A percentile compares a stretch with the other conserved stretches of the same genome.
phyloP scores from a whole-genome alignment of 768 basidiomycete genomes.

The Rhodocollybia butyracea region DNA sequence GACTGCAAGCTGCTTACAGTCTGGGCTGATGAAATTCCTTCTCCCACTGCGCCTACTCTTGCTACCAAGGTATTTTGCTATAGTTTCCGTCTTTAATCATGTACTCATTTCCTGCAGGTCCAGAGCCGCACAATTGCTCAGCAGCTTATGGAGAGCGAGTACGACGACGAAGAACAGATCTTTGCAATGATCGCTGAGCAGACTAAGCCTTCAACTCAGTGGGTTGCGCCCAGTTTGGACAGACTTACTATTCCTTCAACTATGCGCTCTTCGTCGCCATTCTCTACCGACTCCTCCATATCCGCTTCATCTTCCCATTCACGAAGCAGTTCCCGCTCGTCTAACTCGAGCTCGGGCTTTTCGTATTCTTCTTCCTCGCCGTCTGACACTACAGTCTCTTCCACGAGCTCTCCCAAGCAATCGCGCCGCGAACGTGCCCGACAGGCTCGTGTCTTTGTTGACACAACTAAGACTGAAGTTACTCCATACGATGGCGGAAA shows the following conservation, averaged over 20 bases:
- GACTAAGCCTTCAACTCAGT: constrained; percentile 62
- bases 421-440: constrained; percentile 69
- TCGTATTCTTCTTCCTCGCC: constrained; percentile 52
- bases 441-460: constrained; percentile 69
- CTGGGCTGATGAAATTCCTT: constrained; percentile 59
- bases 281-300: constrained; percentile 52
- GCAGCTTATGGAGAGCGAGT: constrained; percentile 68
- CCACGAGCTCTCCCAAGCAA: constrained; percentile 38
- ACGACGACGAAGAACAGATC: constrained; percentile 67
- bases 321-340: constrained; percentile 68
- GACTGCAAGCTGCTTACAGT: constrained; percentile 51
- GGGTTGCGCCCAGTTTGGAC: constrained; percentile 62
- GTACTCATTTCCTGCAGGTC: background rate
- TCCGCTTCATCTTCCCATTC: constrained; percentile 62
- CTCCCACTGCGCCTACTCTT: constrained; percentile 17
- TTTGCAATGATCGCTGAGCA: constrained; percentile 75
- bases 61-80: constrained; percentile 12
- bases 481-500: constrained; percentile 87
- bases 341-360: constrained; percentile 63
- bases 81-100: constrained; percentile 12
- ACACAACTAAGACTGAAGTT: constrained; percentile 72
- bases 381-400: constrained; percentile 35
- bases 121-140: constrained; percentile 66
- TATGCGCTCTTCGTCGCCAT: constrained; percentile 50
- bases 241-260: constrained; percentile 48